These are phyloP conservation scores for Ceratobasidium sp. DNA, from an alignment of 1,284 basidiomycete genomes.

Conservation along the genomic window DNA sequence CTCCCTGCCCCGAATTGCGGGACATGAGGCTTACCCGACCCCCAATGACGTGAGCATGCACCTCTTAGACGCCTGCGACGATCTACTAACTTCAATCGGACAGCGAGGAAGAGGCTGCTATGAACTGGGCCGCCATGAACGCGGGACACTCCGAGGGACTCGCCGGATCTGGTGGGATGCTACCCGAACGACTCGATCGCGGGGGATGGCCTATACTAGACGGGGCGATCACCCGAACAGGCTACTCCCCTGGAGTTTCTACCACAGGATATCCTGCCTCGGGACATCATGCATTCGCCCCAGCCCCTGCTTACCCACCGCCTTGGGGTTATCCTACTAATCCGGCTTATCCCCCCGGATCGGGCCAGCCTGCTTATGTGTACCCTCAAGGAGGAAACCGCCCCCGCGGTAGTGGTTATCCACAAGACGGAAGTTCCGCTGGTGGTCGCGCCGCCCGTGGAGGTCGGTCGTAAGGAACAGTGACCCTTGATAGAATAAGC, in stretches of 20 bases:
- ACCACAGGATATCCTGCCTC: neutral
- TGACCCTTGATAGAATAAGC: neutral
- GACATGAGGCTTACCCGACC: neutral
- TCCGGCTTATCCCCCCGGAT: neutral
- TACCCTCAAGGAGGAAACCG: neutral
- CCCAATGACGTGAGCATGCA: neutral
- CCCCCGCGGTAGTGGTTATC: neutral
- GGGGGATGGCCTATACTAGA: neutral
- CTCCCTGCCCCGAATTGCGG: neutral
- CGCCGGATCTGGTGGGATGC: conserved; percentile 16
- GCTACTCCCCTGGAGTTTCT: neutral
- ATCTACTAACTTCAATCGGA: neutral
- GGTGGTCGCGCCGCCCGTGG: neutral
- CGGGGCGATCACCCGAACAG: neutral
- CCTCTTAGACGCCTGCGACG: too few species aligned
- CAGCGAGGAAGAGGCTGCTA: neutral
- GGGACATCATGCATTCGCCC: neutral
- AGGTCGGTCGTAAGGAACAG: neutral
- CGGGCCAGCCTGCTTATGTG: neutral
- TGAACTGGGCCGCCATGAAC: neutral
- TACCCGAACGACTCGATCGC: conserved; percentile 21
- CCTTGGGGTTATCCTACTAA: neutral
- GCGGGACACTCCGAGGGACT: conserved; percentile 17
- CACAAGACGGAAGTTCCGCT: neutral
- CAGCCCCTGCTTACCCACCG: neutral